Base-by-base conservation (phyloP, 768 basidiomycete species). In the Panaeolus cyanescens region DNA sequence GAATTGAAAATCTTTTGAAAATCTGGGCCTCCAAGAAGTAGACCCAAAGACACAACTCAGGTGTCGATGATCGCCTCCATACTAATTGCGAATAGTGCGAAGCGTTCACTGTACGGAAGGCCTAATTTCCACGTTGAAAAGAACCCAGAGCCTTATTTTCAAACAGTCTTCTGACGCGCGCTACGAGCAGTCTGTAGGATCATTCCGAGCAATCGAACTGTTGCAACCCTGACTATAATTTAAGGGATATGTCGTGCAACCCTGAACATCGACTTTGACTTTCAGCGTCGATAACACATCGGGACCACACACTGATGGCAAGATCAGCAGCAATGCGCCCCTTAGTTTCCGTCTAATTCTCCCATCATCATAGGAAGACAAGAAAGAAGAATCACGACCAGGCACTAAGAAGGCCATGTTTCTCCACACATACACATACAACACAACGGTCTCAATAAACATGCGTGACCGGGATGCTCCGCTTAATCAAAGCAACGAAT, bases 101-200 rank as follows among this genome's bases (percentile, higher is more conserved):
- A 50, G 22, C 45, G 30, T 12, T 6, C 10, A 13, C 45, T 25
- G 45, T 9, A 50, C 25, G 45, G 13, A 28, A 50, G 4, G 30
- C 45, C 25, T 50, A 50, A 50, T 50, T 28, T 50, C 45, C 45
- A 50, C 45, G 45, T 50, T 50, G 5, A 15, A 2, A 50, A 50
- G 45, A 50, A 50, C 45, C 45, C 25, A 28, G 8, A 50, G 45
- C 45, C 45, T 50, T 50, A 50, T 50, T 50, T 50, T 50, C 25
- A 13, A 50, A 17, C n/a, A 50, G 8, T 13, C 10, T 25, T 50
- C 25, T 50, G 45, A 50, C 45, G 45, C 45, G 45, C 45, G 45
- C 45, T 50, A 25, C 3, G 25, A 12, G 45, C 25, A 19, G 9
- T 12, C 28, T 45, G 42, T 28, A 28, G 42, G 42, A 45, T 28